These are phyloP conservation scores for Coprinellus aureogranulatus DNA, from an alignment of 768 basidiomycete species.

Conservation along the genomic window DNA sequence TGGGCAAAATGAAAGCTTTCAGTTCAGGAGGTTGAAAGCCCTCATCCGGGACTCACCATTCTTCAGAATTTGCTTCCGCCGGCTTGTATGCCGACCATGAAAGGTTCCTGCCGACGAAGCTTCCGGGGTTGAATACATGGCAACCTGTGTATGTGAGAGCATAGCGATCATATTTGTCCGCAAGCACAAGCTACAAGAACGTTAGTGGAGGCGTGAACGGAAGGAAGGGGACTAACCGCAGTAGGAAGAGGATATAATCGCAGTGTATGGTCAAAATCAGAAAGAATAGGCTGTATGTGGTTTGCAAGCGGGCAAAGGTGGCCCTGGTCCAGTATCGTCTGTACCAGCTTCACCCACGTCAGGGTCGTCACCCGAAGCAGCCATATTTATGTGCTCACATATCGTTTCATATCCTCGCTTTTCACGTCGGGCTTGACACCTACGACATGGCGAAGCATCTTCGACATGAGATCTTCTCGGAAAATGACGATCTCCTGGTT, in stretches of 20 bases:
- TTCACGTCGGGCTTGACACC: constrained; percentile 79
- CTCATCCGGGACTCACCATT: constrained; percentile 51
- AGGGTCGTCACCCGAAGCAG: not conserved
- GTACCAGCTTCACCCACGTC: constrained; percentile 67
- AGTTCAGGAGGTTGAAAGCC: not conserved
- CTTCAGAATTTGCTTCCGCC: constrained; percentile 78
- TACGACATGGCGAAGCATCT: constrained; percentile 89
- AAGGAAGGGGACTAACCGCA: constrained; percentile 52
- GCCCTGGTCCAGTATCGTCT: constrained; percentile 91
- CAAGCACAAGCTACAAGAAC: constrained; percentile 70
- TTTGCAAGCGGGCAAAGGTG: constrained; percentile 88
- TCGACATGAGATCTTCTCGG: constrained; percentile 88
- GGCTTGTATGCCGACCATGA: constrained; percentile 91
- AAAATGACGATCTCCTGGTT: constrained; percentile 94
- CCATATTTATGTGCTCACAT: constrained; percentile 50
- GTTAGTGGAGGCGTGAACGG: not conserved
- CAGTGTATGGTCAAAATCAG: constrained; percentile 89
- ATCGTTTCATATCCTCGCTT: constrained; percentile 82
- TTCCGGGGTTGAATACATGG: constrained; percentile 97
- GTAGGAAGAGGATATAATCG: constrained; percentile 94
- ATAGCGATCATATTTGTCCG: constrained; percentile 95
- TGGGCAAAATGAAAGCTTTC: not conserved
- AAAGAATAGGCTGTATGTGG: constrained; percentile 80
- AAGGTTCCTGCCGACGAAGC: constrained; percentile 79
- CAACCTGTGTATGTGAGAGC: constrained; percentile 97